These are phyloP conservation scores for Annulohypoxylon moriforme DNA, from an alignment of 495 filamentous ascomycete species.

Conservation along the genomic window DNA sequence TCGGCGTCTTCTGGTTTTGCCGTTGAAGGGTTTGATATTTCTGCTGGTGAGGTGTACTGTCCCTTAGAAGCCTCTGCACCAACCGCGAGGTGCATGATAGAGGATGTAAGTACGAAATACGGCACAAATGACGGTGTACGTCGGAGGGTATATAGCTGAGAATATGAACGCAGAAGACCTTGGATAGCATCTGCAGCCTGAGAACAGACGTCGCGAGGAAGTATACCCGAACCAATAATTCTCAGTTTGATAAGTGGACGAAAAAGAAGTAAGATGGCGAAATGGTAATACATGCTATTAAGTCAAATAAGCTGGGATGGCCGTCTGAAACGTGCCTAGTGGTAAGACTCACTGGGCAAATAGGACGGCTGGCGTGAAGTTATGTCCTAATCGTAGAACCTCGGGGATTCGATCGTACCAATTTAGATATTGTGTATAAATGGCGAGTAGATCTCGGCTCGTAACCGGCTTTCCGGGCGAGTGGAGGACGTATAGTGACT, in stretches of 20 bases:
- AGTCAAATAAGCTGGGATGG: conserved; percentile 28
- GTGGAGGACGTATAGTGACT: conserved; percentile 71
- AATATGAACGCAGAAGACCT: conserved; percentile 66
- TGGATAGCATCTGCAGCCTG: conserved; percentile 71
- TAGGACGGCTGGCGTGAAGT: conserved; percentile 69
- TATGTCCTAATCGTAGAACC: conserved; percentile 65
- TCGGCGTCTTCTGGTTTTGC: conserved; percentile 40
- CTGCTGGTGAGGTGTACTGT: conserved; percentile 27
- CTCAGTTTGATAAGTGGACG: conserved; percentile 72
- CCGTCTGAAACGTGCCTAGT: neutral
- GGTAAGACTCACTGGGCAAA: conserved; percentile 69
- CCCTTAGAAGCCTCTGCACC: conserved; percentile 46
- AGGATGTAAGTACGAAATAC: conserved; percentile 68
- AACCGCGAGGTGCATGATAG: conserved; percentile 68
- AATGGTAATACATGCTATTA: conserved; percentile 73
- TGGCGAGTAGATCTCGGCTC: conserved; percentile 64
- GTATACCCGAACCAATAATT: conserved; percentile 66
- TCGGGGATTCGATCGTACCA: conserved; percentile 73
- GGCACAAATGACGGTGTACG: conserved; percentile 68
- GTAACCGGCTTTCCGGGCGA: conserved; percentile 69
- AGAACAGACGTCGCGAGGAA: conserved; percentile 70
- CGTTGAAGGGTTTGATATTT: conserved; percentile 38
- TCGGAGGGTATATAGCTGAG: conserved; percentile 67
- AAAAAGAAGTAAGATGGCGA: conserved; percentile 71
- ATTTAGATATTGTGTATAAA: conserved; percentile 68